phyloP scores from a whole-genome alignment of 345 rosid genomes.

The Salix udensis region DNA sequence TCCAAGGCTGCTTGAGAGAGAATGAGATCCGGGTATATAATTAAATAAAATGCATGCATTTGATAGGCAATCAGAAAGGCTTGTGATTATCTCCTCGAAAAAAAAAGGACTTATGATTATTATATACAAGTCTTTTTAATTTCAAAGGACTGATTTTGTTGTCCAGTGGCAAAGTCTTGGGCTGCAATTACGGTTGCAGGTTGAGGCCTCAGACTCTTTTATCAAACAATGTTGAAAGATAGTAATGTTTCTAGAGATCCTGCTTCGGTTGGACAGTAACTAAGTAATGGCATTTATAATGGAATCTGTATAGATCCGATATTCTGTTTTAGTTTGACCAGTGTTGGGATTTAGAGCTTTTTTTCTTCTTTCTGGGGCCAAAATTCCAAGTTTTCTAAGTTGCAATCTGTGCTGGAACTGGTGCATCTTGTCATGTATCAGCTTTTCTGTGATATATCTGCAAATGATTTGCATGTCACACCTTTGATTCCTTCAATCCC shows the following conservation, averaged over 20 bases:
- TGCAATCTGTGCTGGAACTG: neutral
- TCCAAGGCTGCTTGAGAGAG: constrained; percentile 81
- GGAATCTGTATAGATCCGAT: too few relatives aligned
- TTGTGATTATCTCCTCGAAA: neutral
- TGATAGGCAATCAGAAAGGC: neutral
- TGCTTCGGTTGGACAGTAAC: neutral
- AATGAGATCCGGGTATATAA: constrained; percentile 74
- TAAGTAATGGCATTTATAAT: too few relatives aligned
- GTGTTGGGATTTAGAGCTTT: too few relatives aligned
- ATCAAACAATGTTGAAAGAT: neutral
- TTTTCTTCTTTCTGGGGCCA: too few relatives aligned
- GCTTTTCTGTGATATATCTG: neutral
- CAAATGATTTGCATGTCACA: neutral
- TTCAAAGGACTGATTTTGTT: neutral
- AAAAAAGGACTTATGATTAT: neutral
- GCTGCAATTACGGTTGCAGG: neutral
- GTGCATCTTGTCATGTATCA: neutral
- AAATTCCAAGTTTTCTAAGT: too few relatives aligned
- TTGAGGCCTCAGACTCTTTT: neutral
- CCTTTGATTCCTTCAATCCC: neutral
- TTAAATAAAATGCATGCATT: neutral
- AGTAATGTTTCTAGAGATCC: neutral
- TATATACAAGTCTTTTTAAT: neutral
- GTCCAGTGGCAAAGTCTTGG: neutral
- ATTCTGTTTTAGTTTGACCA: too few relatives aligned